Evolutionary conservation across 148 eudicot species (phyloP).

Genomic region (Camellia granthamiana): DNA sequence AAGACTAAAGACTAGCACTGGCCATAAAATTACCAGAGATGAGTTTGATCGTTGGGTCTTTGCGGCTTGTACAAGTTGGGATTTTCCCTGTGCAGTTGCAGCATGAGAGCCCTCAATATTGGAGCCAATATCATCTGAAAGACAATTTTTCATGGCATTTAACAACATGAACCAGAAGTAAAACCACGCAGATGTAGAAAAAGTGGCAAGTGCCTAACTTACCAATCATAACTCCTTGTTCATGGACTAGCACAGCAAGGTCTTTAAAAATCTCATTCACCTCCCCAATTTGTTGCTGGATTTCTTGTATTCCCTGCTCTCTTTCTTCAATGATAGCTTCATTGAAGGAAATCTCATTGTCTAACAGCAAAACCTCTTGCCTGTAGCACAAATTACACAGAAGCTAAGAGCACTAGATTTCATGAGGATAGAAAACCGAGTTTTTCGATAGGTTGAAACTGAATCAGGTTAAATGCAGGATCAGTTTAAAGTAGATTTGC

Average conservation of each 20-base stretch:
- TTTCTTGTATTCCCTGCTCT: constrained; percentile 32
- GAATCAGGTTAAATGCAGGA: not conserved
- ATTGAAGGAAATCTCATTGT: constrained; percentile 28
- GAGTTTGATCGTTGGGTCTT: constrained; percentile 88
- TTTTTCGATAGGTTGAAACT: not conserved
- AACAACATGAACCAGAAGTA: not conserved
- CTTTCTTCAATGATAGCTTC: constrained; percentile 28
- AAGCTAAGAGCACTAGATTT: constrained; percentile 3
- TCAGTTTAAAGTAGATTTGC: not conserved
- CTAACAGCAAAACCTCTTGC: constrained; percentile 23
- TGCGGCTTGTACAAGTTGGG: constrained; percentile 79
- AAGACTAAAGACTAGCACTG: constrained; percentile 1
- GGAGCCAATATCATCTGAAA: constrained; percentile 76
- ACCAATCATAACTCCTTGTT: constrained; percentile 30
- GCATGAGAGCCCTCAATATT: constrained; percentile 72
- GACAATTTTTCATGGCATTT: not conserved
- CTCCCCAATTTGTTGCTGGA: constrained; percentile 32
- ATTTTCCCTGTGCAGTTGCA: constrained; percentile 71
- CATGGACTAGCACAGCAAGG: constrained; percentile 32
- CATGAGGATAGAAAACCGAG: not conserved
- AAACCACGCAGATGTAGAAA: not conserved
- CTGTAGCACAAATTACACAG: constrained; percentile 17
- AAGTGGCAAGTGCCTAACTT: not conserved
- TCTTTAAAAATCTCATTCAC: constrained; percentile 32
- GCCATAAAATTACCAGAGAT: constrained; percentile 59